These are phyloP conservation scores for Hemileia vastatrix DNA, from an alignment of 1,284 basidiomycete species.

Conservation along the genomic window DNA sequence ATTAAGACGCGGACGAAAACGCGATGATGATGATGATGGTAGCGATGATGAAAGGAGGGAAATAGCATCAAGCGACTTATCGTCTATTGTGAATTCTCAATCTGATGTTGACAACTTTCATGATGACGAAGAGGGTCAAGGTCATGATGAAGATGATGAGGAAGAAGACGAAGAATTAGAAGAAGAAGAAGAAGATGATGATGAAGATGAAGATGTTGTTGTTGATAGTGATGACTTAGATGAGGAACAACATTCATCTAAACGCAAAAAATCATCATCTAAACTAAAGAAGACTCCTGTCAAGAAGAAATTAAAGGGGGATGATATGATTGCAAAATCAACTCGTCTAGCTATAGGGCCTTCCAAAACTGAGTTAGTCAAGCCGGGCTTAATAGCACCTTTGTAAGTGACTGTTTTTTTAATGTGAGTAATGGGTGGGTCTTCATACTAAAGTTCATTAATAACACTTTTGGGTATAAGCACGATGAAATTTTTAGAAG, in stretches of 20 bases:
- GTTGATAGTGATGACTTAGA: conserved; percentile 9
- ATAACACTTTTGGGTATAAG: conserved; percentile 29
- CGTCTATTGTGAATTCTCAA: no score
- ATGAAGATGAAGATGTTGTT: conserved; percentile 8
- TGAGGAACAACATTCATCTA: neutral
- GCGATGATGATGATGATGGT: neutral
- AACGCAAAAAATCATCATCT: conserved; percentile 7
- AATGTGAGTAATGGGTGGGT: neutral
- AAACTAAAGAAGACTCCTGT: conserved; percentile 19
- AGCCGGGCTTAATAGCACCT: conserved; percentile 5
- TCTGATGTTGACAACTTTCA: no score
- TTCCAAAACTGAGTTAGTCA: conserved; percentile 1
- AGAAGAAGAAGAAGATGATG: conserved; percentile 5
- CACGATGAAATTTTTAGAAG: conserved; percentile 37
- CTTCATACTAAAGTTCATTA: conserved; percentile 24
- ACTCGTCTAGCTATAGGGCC: conserved; percentile 13
- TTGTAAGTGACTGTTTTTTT: conserved; percentile 4
- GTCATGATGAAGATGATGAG: neutral
- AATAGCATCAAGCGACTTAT: no score
- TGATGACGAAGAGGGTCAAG: neutral
- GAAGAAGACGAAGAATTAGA: conserved; percentile 11
- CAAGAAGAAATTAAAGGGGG: conserved; percentile 23
- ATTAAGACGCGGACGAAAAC: neutral
- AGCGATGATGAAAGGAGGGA: no score
- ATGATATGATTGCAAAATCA: conserved; percentile 24